These are phyloP conservation scores for Cymbidium sinense DNA, from an alignment of 106 monocot species.

Conservation along the genomic window DNA sequence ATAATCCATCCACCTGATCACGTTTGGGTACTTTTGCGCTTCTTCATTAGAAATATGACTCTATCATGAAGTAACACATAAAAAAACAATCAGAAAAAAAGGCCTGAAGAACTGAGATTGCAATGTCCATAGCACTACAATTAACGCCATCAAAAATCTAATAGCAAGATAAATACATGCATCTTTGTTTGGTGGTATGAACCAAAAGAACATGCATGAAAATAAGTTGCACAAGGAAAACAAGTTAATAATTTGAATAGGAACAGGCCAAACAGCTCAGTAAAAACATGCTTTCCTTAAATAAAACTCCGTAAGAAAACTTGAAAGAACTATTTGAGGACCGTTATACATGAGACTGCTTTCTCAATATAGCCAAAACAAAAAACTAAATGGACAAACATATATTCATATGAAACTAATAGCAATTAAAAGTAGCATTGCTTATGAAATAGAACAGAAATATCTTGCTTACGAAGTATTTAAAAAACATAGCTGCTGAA, in stretches of 20 bases:
- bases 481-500: neutral
- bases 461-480: neutral
- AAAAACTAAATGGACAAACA: neutral
- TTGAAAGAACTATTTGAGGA: neutral
- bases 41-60: constrained; percentile 37
- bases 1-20: constrained; percentile 90
- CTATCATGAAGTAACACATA: constrained; percentile 25
- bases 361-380: neutral
- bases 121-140: neutral
- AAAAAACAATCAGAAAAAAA: constrained; percentile 5
- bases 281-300: neutral
- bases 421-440: neutral
- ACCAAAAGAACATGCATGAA: neutral
- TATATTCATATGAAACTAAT: neutral
- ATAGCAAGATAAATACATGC: neutral
- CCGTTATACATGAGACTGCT: neutral
- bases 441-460: neutral
- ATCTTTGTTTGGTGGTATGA: neutral
- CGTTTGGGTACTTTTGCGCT: constrained; percentile 41
- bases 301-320: neutral
- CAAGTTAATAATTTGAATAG: neutral
- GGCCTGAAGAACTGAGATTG: neutral
- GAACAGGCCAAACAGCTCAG: neutral
- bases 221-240: neutral
- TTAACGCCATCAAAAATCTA: neutral